phyloP scores from a whole-genome alignment of 768 basidiomycete species.

The Rhizopogon salebrosus region DNA sequence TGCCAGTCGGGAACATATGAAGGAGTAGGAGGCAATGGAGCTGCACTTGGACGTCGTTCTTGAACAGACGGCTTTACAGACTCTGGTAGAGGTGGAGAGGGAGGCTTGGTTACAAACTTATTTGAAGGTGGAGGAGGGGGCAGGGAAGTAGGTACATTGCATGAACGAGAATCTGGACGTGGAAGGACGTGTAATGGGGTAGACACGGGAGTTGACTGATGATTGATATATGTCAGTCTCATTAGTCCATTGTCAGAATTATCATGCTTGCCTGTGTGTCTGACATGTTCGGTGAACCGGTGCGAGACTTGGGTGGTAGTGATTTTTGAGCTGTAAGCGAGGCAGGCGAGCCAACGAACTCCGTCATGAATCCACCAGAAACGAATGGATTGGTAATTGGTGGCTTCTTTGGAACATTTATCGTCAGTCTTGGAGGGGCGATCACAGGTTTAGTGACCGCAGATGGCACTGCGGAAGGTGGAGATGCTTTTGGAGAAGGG shows the following conservation, averaged over 20 bases:
- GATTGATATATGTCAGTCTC: neutral
- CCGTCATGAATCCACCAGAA: slow-evolving; percentile 45
- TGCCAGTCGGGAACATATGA: slow-evolving; percentile 11
- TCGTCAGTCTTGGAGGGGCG: neutral
- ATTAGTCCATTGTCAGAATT: neutral
- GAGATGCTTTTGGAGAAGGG: neutral
- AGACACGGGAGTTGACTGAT: neutral
- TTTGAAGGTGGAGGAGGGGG: neutral
- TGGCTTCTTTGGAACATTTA: slow-evolving; percentile 12
- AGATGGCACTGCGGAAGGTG: slow-evolving; percentile 7
- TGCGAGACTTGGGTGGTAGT: slow-evolving; percentile 8
- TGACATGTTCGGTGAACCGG: neutral
- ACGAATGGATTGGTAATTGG: slow-evolving; percentile 40
- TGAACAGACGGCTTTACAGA: slow-evolving; percentile 8
- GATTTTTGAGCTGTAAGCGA: slow-evolving; percentile 13
- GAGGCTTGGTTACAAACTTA: slow-evolving; percentile 3
- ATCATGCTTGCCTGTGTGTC: slow-evolving; percentile 1
- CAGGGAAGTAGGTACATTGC: neutral
- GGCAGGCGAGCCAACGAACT: slow-evolving; percentile 31
- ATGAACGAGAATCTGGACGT: neutral
- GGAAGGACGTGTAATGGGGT: neutral
- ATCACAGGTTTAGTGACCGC: neutral
- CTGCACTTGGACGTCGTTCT: slow-evolving; percentile 6
- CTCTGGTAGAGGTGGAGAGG: slow-evolving; percentile 6
- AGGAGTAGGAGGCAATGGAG: slow-evolving; percentile 6